Evolutionary conservation across 495 filamentous ascomycete genomes (phyloP).

Genomic region (Talaromyces nanjingensis): DNA sequence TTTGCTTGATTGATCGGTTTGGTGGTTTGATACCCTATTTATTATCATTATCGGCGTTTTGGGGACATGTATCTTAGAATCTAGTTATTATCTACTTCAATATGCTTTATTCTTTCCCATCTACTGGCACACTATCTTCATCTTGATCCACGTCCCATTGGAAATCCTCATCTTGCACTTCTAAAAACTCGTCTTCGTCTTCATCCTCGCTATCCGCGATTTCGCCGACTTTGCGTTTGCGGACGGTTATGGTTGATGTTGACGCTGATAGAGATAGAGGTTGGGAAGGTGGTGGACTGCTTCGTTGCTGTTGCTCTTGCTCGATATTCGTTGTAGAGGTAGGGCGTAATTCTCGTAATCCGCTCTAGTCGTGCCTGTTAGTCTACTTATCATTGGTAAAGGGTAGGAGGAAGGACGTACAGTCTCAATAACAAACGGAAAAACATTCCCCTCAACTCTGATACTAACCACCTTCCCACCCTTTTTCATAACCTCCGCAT

Average conservation of each 20-base stretch:
- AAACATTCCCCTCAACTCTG: slow-evolving; percentile 28
- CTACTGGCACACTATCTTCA: not conserved
- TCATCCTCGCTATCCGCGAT: slow-evolving; percentile 46
- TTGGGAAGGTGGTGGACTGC: not conserved
- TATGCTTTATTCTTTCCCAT: not conserved
- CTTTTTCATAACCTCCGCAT: slow-evolving; percentile 41
- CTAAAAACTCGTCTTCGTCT: slow-evolving; percentile 27
- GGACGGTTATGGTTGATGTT: slow-evolving; percentile 5
- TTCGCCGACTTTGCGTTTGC: slow-evolving; percentile 46
- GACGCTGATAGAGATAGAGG: not conserved
- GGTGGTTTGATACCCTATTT: slow-evolving; percentile 6
- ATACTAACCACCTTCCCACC: slow-evolving; percentile 25
- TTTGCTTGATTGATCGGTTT: not conserved
- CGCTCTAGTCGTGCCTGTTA: not conserved
- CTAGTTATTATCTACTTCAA: not conserved
- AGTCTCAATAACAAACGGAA: slow-evolving; percentile 32
- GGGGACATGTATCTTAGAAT: not conserved
- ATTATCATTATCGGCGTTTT: not conserved
- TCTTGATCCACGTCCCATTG: not conserved
- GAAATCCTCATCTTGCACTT: slow-evolving; percentile 15
- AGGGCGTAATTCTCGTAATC: slow-evolving; percentile 7
- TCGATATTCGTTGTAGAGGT: not conserved
- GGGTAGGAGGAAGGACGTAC: slow-evolving; percentile 18
- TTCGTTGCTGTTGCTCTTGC: not conserved
- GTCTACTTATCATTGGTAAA: not conserved